Percentiles rank a stretch among this genome's conserved stretches.
Evolutionary conservation across 1,284 basidiomycete genomes (phyloP).

Genomic region (Tilletia walkeri): DNA sequence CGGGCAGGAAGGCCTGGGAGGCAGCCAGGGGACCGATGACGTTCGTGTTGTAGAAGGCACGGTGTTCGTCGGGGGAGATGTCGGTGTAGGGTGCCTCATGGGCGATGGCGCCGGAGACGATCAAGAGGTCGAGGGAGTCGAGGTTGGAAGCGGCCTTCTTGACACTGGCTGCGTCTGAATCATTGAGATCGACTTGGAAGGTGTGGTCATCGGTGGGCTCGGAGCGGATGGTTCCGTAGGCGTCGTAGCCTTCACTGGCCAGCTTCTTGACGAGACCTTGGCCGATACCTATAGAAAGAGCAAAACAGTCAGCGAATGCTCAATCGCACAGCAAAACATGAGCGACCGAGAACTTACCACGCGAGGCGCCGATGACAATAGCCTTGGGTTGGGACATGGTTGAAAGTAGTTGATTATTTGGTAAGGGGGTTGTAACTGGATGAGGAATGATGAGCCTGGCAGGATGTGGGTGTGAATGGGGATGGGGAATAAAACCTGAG

Average conservation of each 20-base stretch:
- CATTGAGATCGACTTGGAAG: slow-evolving; percentile 17
- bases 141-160: slow-evolving; percentile 15
- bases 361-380: too few species aligned
- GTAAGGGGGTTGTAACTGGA: neutral
- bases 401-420: too few species aligned
- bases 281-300: slow-evolving; percentile 19
- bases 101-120: slow-evolving; percentile 21
- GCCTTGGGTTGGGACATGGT: too few species aligned
- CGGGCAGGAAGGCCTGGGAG: slow-evolving; percentile 21
- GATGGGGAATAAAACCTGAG: too few species aligned
- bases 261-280: slow-evolving; percentile 14
- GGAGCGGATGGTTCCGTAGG: slow-evolving; percentile 19
- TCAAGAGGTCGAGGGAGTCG: slow-evolving; percentile 16
- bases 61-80: neutral
- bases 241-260: neutral
- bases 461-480: neutral
- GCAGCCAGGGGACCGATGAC: slow-evolving; percentile 21
- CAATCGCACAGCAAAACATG: too few species aligned
- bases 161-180: slow-evolving; percentile 17
- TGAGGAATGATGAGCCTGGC: neutral
- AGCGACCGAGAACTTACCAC: too few species aligned
- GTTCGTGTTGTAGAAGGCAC: slow-evolving; percentile 8
- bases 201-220: slow-evolving; percentile 11
- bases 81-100: neutral
- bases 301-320: too few species aligned